A percentile compares a stretch with the other conserved stretches of the same genome.
phyloP scores from a whole-genome alignment of 1,139 yeast species.

The Blastobotrys capitulatus region DNA sequence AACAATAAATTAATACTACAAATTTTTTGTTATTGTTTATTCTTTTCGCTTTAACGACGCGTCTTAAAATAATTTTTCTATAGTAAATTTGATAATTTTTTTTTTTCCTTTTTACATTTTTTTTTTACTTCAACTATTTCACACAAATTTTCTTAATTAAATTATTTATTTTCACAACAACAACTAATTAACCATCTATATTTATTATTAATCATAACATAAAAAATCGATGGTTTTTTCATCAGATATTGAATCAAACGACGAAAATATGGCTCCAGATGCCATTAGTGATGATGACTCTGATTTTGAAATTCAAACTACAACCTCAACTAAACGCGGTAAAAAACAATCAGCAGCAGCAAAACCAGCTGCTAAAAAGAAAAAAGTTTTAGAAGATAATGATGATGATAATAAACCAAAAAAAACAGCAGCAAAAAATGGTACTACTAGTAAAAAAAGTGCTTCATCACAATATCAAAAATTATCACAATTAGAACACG shows the following conservation, averaged over 20 bases:
- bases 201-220: no score
- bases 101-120: no score
- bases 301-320: constrained; percentile 20
- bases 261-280: constrained; percentile 19
- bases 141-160: no score
- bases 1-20: no score
- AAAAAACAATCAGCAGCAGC: constrained; percentile 10
- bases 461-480: constrained; percentile 87
- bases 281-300: constrained; percentile 16
- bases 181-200: no score
- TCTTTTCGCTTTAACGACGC: no score
- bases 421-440: not conserved
- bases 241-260: constrained; percentile 29
- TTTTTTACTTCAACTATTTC: no score
- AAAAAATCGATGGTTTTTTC: not conserved
- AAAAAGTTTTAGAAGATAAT: constrained; percentile 10
- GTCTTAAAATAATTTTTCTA: no score
- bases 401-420: not conserved
- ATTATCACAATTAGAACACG: constrained; percentile 92
- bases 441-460: constrained; percentile 28
- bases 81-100: no score
- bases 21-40: no score
- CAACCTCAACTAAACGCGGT: constrained; percentile 17
- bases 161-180: no score
- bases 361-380: constrained; percentile 13